phyloP scores from a whole-genome alignment of 176 grass and related monocot genomes.

The Pontederia crassipes region DNA sequence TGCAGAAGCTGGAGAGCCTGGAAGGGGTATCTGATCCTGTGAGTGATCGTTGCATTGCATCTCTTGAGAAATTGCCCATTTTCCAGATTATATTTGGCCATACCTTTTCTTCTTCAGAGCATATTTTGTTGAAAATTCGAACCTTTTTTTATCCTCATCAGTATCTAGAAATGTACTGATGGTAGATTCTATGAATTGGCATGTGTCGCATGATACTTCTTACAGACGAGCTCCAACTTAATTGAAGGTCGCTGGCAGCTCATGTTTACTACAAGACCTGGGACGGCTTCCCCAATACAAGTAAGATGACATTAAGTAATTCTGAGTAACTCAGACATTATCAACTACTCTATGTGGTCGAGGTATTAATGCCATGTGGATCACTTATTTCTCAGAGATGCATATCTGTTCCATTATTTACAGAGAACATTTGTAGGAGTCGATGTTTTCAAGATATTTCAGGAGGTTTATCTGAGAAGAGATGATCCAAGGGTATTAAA shows the following conservation, averaged over 20 bases:
- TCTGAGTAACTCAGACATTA: conserved; percentile 3
- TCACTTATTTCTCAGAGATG: not conserved
- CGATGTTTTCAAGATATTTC: conserved; percentile 83
- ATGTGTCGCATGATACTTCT: not conserved
- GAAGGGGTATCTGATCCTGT: conserved; percentile 70
- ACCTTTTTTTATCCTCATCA: not conserved
- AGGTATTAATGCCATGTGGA: not conserved
- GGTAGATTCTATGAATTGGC: not conserved
- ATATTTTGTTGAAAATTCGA: not conserved
- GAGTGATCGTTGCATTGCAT: not conserved
- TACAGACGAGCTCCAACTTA: conserved; percentile 67
- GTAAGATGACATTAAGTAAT: conserved; percentile 24
- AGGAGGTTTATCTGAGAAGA: conserved; percentile 84
- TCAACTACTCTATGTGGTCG: not conserved
- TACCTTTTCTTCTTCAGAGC: not conserved
- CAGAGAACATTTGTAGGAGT: conserved; percentile 97
- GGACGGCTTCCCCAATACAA: conserved; percentile 92
- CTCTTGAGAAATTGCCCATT: not conserved
- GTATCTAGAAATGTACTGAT: not conserved
- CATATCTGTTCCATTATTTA: conserved; percentile 16
- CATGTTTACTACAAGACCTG: conserved; percentile 93
- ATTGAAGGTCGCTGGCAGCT: conserved; percentile 94
- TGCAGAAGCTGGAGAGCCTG: conserved; percentile 53
- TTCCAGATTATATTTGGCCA: not conserved
- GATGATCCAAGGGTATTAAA: conserved; percentile 81